phyloP scores from a whole-genome alignment of 805 yeast genomes.

The Saturnispora kantuleensis region DNA sequence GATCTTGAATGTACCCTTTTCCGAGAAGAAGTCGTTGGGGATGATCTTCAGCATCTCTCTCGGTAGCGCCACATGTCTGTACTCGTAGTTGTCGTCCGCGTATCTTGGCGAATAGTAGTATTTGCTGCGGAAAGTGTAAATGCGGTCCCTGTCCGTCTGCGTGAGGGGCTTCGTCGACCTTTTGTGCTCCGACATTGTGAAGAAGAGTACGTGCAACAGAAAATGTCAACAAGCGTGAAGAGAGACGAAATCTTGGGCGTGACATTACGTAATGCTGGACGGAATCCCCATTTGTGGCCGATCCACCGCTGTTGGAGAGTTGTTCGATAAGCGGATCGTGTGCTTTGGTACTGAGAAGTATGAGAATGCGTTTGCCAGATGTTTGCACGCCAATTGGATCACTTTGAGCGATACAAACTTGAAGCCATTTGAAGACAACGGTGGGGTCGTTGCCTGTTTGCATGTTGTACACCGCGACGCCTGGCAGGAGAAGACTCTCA shows the following conservation, averaged over 20 bases:
- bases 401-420: background rate
- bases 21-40: slow-evolving; percentile 90
- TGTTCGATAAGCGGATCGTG: too few relatives aligned
- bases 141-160: slow-evolving; percentile 74
- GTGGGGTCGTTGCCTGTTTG: background rate
- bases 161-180: slow-evolving; percentile 52
- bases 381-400: background rate
- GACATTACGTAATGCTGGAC: too few relatives aligned
- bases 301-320: too few relatives aligned
- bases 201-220: slow-evolving; percentile 61
- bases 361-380: background rate
- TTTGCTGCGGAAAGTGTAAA: slow-evolving; percentile 84
- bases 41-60: slow-evolving; percentile 89
- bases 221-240: slow-evolving; percentile 20
- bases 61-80: slow-evolving; percentile 95
- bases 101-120: slow-evolving; percentile 93
- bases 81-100: slow-evolving; percentile 85
- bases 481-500: too few relatives aligned
- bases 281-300: too few relatives aligned
- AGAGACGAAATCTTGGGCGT: too few relatives aligned
- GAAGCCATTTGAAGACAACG: background rate
- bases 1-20: slow-evolving; percentile 87
- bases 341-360: background rate
- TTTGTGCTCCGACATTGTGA: slow-evolving; percentile 30
- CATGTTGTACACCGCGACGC: too few relatives aligned